Evolutionary conservation across 2,329 filamentous ascomycete species (phyloP).

Genomic region (Paracoccidioides lutzii): DNA sequence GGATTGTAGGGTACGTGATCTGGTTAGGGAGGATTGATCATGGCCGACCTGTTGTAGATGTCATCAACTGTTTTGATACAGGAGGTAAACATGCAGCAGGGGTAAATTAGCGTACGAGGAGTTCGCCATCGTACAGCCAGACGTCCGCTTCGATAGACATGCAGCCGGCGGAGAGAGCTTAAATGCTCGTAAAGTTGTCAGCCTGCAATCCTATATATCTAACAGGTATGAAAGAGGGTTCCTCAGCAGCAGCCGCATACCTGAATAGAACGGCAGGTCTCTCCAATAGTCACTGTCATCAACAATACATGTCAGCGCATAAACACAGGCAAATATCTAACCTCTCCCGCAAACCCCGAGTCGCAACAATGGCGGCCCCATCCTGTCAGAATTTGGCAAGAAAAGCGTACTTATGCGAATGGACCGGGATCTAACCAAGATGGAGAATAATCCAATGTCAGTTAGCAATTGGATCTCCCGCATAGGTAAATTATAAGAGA

Average conservation of each 20-base stretch:
- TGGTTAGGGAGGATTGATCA: conserved; percentile 39
- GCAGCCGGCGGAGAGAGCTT: conserved; percentile 44
- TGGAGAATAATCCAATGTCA: conserved; percentile 3
- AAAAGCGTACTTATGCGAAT: conserved; percentile 28
- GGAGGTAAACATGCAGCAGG: neutral
- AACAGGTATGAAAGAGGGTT: neutral
- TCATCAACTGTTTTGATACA: neutral
- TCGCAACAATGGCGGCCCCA: neutral
- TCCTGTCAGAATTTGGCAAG: neutral
- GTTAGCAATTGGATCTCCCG: neutral
- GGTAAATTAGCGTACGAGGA: conserved; percentile 33
- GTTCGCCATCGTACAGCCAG: conserved; percentile 43
- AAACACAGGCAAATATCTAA: neutral
- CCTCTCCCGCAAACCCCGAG: neutral
- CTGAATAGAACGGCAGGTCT: conserved; percentile 33
- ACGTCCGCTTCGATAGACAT: conserved; percentile 49
- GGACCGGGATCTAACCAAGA: conserved; percentile 25
- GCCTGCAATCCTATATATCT: neutral
- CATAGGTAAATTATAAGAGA: neutral
- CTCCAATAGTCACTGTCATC: conserved; percentile 50
- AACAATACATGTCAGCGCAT: conserved; percentile 34
- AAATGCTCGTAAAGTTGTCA: conserved; percentile 12
- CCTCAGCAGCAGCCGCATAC: conserved; percentile 13
- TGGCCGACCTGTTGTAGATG: conserved; percentile 39
- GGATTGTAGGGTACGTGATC: conserved; percentile 41